These are phyloP conservation scores for Candida dajiaensis DNA, from an alignment of 805 yeast genomes.

Conservation along the genomic window DNA sequence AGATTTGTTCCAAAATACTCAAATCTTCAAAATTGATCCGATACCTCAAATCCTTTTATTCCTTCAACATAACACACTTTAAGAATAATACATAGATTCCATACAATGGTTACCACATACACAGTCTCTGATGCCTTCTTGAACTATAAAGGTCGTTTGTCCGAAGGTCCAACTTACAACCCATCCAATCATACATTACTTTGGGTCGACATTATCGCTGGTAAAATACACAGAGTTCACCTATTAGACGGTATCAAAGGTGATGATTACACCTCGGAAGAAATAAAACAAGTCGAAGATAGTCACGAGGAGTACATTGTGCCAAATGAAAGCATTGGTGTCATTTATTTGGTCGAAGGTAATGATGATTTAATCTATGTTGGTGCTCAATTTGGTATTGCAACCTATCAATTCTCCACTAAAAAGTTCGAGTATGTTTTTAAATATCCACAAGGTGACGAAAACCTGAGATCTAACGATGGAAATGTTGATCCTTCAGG, in stretches of 20 bases:
- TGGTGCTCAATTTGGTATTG: constrained; percentile 65
- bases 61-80: no score
- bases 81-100: background rate
- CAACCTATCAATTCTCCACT: constrained; percentile 40
- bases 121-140: constrained; percentile 11
- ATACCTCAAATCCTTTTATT: background rate
- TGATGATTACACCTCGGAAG: constrained; percentile 23
- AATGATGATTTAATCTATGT: constrained; percentile 44
- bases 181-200: constrained; percentile 42
- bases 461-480: constrained; percentile 64
- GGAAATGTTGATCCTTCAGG: constrained; percentile 78
- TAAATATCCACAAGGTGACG: constrained; percentile 29
- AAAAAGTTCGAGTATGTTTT: constrained; percentile 31
- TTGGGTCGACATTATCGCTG: constrained; percentile 37
- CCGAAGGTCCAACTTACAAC: constrained; percentile 66
- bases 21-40: background rate
- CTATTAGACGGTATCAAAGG: constrained; percentile 11
- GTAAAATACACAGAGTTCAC: constrained; percentile 29
- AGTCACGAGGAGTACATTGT: constrained; percentile 36
- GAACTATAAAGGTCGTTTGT: constrained; percentile 32
- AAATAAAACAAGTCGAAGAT: constrained; percentile 15
- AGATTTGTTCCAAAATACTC: background rate
- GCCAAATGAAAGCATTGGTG: constrained; percentile 52
- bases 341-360: constrained; percentile 53
- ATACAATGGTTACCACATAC: background rate